A percentile compares a stretch with the other conserved stretches of the same genome.
Conservation (phyloP, 2,329 filamentous ascomycete species). For the Atkinsonella texensis region DNA sequence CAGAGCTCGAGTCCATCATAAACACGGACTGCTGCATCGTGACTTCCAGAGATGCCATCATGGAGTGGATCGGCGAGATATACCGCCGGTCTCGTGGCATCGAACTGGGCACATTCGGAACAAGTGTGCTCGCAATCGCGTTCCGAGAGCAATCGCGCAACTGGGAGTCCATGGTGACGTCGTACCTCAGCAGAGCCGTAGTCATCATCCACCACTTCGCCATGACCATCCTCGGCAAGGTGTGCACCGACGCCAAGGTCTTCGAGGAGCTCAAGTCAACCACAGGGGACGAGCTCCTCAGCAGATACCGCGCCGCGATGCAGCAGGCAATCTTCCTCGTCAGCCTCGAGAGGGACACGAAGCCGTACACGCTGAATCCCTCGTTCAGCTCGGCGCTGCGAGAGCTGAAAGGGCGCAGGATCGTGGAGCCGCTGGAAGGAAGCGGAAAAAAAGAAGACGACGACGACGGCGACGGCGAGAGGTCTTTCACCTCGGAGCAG, state of each 20-base stretch:
- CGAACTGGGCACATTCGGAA: conserved; percentile 18
- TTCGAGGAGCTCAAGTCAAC: conserved; percentile 29
- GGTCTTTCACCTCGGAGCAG: not conserved
- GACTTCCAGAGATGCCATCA: not conserved
- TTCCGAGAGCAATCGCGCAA: conserved; percentile 43
- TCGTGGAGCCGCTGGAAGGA: not conserved
- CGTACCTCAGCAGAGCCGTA: conserved; percentile 40
- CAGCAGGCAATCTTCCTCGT: conserved; percentile 39
- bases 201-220: conserved; percentile 42
- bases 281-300: conserved; percentile 32
- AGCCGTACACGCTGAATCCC: conserved; percentile 38
- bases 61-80: conserved; percentile 14
- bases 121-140: conserved; percentile 26
- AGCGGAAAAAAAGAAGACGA: not conserved
- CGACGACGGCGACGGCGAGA: not conserved
- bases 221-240: conserved; percentile 22
- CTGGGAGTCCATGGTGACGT: conserved; percentile 35
- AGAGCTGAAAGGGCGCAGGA: conserved; percentile 10
- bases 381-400: conserved; percentile 34
- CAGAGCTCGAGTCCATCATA: conserved; percentile 6
- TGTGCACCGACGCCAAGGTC: conserved; percentile 33
- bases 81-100: conserved; percentile 5
- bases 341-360: conserved; percentile 33
- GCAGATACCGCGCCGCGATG: conserved; percentile 34
- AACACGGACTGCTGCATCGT: not conserved